Base-by-base conservation (phyloP, 768 basidiomycete genomes). In the Boletus rubescentipes region DNA sequence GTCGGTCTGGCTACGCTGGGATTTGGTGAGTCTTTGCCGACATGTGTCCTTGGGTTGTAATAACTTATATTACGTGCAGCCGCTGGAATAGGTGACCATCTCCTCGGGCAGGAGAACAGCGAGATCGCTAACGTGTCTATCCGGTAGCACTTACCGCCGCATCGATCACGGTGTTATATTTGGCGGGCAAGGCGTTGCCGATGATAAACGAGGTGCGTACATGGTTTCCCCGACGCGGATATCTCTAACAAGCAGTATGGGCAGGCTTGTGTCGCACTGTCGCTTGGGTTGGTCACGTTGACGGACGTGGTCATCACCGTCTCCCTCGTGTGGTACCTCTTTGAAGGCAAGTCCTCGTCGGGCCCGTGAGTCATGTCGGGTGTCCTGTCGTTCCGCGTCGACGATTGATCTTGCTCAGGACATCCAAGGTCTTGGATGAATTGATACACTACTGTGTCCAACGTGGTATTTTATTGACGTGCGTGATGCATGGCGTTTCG, bases 231-330 rank as follows among this genome's bases (percentile, higher is more conserved):
- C n/a, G 3, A 9, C 9, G 5, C 26, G 18, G 3, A 3, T 20
- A 18, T 3, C 32, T 5, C 6, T 35, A 20, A 50, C n/a, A 4
- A 21, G 42, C 29, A 12, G 20, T n/a, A 20, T 18, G 26, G n/a
- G 18, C 31, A 62, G 61, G 16, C 40, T 16, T 42, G 54, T 14
- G 1, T 62, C 6, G 50, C 44, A 8, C 29, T 62, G 1, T 40
- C 60, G 8, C 55, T 61, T 14, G 55, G 60, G 18, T 23, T 54
- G 38, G 52, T 58, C 11, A 61, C 61, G 10, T 36, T 61, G 43
- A 58, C 60, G 36, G 61, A 61, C 40, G 18, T 54, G 6, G 4
- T 54, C 44, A 61, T 62, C 47, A 58, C 61, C 12, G 23, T 54
- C 9, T 54, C 43, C n/a, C 60, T 61, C 12, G 29, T 54, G 9